Evolutionary conservation across 176 grass and related monocot genomes (phyloP).

Genomic region (Oryza meyeriana): DNA sequence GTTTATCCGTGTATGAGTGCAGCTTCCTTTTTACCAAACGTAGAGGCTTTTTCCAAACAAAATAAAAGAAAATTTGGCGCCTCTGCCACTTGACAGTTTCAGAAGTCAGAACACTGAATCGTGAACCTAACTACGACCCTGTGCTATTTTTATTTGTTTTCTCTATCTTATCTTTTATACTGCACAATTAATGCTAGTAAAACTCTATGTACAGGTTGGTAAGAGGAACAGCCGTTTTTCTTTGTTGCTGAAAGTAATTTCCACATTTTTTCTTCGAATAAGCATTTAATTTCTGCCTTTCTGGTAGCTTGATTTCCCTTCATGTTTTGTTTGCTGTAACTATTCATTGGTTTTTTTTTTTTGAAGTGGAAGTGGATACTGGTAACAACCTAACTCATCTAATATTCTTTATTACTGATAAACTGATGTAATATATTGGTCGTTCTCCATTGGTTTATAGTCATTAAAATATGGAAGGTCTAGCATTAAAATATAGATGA

Average conservation of each 20-base stretch:
- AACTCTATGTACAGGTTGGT: neutral
- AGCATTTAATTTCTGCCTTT: neutral
- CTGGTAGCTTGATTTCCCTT: neutral
- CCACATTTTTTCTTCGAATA: neutral
- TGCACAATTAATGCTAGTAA: neutral
- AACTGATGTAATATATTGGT: neutral
- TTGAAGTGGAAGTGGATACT: neutral
- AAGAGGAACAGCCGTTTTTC: neutral
- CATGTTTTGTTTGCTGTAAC: neutral
- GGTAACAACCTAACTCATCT: neutral
- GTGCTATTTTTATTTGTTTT: neutral
- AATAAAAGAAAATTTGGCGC: neutral
- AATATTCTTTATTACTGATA: neutral
- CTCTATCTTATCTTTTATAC: neutral
- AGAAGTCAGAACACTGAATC: neutral
- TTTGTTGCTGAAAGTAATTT: neutral
- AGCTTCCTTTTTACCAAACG: neutral
- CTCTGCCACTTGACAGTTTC: neutral
- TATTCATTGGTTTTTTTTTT: neutral
- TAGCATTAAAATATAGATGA: neutral
- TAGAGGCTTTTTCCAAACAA: neutral
- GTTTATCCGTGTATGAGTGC: neutral
- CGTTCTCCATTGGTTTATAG: neutral
- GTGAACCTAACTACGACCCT: neutral
- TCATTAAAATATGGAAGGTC: constrained; percentile 4